These are phyloP conservation scores for Phytophthora nicotianae DNA, from an alignment of 352 stramenopile species.

Conservation along the genomic window DNA sequence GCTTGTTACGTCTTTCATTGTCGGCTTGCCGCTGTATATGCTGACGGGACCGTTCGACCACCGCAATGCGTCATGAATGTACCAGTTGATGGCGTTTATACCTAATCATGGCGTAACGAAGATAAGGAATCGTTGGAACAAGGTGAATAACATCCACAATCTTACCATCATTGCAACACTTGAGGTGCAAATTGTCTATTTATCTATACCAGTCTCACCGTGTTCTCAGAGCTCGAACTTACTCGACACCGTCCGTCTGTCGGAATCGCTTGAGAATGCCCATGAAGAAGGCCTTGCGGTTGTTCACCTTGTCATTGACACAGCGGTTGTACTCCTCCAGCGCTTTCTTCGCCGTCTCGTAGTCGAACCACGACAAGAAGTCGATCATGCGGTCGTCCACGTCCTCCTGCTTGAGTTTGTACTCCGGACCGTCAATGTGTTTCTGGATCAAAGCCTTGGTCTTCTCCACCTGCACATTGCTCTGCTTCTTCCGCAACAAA, in stretches of 20 bases:
- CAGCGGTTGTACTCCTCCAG: slow-evolving; percentile 84
- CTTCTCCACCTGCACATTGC: slow-evolving; percentile 84
- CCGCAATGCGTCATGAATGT: no score
- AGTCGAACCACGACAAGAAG: slow-evolving; percentile 90
- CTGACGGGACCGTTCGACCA: not conserved
- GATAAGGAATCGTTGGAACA: no score
- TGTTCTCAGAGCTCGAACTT: no score
- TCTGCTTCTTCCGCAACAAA: slow-evolving; percentile 78
- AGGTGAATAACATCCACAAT: no score
- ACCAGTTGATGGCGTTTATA: no score
- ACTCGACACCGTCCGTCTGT: slow-evolving; percentile 79
- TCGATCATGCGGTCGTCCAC: slow-evolving; percentile 89
- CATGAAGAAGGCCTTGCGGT: slow-evolving; percentile 91
- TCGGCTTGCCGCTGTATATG: not conserved
- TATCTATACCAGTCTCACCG: slow-evolving; percentile 30
- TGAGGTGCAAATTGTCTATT: slow-evolving; percentile 29
- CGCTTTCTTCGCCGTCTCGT: slow-evolving; percentile 84
- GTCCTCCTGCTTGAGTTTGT: slow-evolving; percentile 75
- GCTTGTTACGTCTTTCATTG: not conserved
- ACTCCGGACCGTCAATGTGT: slow-evolving; percentile 72
- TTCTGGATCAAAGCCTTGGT: slow-evolving; percentile 82
- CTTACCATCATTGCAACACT: no score
- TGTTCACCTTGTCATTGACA: slow-evolving; percentile 74
- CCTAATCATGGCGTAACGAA: no score
- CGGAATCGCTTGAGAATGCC: slow-evolving; percentile 89